Evolutionary conservation across 23 red algal species (phyloP).

Genomic region (Cyanidioschyzon merolae): DNA sequence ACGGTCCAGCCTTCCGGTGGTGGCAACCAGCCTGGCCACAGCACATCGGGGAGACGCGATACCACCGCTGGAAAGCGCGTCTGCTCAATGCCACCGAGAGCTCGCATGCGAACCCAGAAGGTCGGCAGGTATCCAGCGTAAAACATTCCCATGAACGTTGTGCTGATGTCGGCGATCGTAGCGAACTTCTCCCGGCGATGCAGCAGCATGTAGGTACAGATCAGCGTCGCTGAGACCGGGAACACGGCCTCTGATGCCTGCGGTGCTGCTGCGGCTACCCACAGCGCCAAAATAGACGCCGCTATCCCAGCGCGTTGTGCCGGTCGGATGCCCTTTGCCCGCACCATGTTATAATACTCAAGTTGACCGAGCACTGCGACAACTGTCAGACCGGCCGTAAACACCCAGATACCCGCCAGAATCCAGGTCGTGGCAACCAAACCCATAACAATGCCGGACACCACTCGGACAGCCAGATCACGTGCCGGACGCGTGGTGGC

Average conservation of each 20-base stretch:
- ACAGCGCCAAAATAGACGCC: conserved; percentile 36
- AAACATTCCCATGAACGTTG: conserved; percentile 95
- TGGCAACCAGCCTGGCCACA: conserved; percentile 3
- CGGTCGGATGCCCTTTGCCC: conserved; percentile 62
- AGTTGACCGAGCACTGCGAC: conserved; percentile 52
- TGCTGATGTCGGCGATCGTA: conserved; percentile 98
- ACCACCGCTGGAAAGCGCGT: conserved; percentile 9
- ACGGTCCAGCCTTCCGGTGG: conserved; percentile 17
- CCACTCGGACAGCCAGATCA: background rate
- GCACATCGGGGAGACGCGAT: background rate
- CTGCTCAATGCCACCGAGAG: conserved; percentile 9
- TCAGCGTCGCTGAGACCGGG: conserved; percentile 70
- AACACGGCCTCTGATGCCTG: conserved; percentile 65
- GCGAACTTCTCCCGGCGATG: conserved; percentile 41
- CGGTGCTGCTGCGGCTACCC: conserved; percentile 29
- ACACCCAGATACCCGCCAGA: conserved; percentile 44
- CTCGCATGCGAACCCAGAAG: conserved; percentile 82
- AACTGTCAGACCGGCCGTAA: conserved; percentile 40
- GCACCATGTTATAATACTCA: conserved; percentile 92
- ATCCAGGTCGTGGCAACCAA: conserved; percentile 57
- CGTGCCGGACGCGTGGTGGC: too few relatives aligned
- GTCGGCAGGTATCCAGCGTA: conserved; percentile 90
- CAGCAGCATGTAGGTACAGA: conserved; percentile 89
- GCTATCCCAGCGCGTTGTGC: conserved; percentile 60
- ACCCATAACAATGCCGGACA: conserved; percentile 50